These are phyloP conservation scores for Neofusicoccum ribis DNA, from an alignment of 2,329 filamentous ascomycete species.

Conservation along the genomic window DNA sequence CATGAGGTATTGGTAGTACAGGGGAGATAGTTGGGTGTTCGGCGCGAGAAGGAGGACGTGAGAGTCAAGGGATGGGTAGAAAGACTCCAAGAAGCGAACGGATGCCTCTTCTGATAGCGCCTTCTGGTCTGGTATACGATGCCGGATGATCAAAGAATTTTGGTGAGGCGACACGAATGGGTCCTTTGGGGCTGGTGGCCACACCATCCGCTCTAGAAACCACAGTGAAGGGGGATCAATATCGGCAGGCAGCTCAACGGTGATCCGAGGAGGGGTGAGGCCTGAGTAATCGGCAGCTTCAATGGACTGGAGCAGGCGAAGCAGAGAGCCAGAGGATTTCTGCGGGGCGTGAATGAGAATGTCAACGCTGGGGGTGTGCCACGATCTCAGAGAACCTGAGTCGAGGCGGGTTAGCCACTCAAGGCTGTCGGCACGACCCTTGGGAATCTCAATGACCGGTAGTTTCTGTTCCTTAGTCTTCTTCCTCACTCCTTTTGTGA, in stretches of 20 bases:
- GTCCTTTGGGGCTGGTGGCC: slow-evolving; percentile 51
- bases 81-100: slow-evolving; percentile 77
- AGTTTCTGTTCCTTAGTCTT: slow-evolving; percentile 55
- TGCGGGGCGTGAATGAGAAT: slow-evolving; percentile 78
- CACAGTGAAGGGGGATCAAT: slow-evolving; percentile 67
- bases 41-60: slow-evolving; percentile 86
- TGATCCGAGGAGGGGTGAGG: slow-evolving; percentile 69
- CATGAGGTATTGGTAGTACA: slow-evolving; percentile 84
- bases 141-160: slow-evolving; percentile 64
- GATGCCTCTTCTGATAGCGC: slow-evolving; percentile 70
- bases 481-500: slow-evolving; percentile 60
- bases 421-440: slow-evolving; percentile 61
- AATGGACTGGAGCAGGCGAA: slow-evolving; percentile 76
- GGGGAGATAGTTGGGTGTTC: slow-evolving; percentile 73
- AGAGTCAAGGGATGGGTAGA: slow-evolving; percentile 70
- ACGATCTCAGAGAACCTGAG: slow-evolving; percentile 68
- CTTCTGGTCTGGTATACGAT: slow-evolving; percentile 64
- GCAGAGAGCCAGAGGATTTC: slow-evolving; percentile 70
- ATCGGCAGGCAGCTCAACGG: slow-evolving; percentile 75
- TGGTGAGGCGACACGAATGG: slow-evolving; percentile 32
- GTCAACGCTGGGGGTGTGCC: slow-evolving; percentile 77
- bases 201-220: slow-evolving; percentile 61
- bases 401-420: slow-evolving; percentile 80
- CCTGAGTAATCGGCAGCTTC: slow-evolving; percentile 73
- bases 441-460: slow-evolving; percentile 75